These are phyloP conservation scores for Fusarium continuum DNA, from an alignment of 2,329 filamentous ascomycete species.

Conservation along the genomic window DNA sequence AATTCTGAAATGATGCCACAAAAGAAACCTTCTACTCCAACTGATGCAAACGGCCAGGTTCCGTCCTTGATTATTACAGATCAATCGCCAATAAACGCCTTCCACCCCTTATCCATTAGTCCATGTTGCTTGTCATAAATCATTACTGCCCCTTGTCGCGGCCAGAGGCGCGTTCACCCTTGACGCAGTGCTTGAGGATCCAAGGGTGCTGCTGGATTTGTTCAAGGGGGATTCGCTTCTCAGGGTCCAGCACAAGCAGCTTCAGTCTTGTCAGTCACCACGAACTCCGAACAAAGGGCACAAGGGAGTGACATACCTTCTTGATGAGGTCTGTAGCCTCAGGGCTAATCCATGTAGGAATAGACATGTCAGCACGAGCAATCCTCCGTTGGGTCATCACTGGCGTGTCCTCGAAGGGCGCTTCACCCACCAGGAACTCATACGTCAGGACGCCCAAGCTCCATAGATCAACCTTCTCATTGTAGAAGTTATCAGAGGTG, in stretches of 20 bases:
- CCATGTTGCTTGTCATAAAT: constrained; percentile 29
- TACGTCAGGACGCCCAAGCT: constrained; percentile 94
- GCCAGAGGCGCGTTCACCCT: constrained; percentile 63
- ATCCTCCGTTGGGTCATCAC: constrained; percentile 95
- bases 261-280: constrained; percentile 50
- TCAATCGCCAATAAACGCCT: constrained; percentile 37
- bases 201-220: constrained; percentile 91
- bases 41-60: constrained; percentile 44
- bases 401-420: constrained; percentile 94
- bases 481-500: constrained; percentile 85
- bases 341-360: constrained; percentile 87
- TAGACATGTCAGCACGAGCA: constrained; percentile 86
- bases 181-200: constrained; percentile 94
- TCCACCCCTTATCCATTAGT: constrained; percentile 24
- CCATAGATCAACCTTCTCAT: constrained; percentile 96
- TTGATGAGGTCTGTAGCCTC: constrained; percentile 95
- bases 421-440: constrained; percentile 95
- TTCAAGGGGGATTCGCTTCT: constrained; percentile 90
- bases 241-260: constrained; percentile 91
- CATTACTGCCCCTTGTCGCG: constrained; percentile 55
- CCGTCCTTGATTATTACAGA: constrained; percentile 24
- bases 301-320: constrained; percentile 65
- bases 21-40: constrained; percentile 44
- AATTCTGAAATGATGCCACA: constrained; percentile 28
- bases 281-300: neutral